Percentiles rank a stretch among this genome's conserved stretches.
phyloP scores from a whole-genome alignment of 2,329 filamentous ascomycete species.

The Aschersonia sp. region DNA sequence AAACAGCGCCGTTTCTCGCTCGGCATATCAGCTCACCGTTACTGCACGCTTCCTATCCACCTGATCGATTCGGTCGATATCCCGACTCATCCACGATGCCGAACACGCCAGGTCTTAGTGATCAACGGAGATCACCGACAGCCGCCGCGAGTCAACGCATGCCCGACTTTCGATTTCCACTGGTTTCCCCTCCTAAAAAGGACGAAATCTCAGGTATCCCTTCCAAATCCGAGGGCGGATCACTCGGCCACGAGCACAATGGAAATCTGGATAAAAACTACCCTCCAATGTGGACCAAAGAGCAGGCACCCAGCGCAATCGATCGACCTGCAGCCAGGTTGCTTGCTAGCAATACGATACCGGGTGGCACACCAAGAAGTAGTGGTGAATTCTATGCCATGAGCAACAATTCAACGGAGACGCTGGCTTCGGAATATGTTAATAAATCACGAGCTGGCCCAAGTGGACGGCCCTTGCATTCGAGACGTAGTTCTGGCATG shows the following conservation, averaged over 20 bases:
- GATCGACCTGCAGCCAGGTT: constrained; percentile 51
- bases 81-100: constrained; percentile 28
- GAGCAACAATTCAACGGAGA: constrained; percentile 92
- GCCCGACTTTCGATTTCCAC: constrained; percentile 42
- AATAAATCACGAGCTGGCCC: constrained; percentile 28
- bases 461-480: constrained; percentile 25
- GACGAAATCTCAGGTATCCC: constrained; percentile 14
- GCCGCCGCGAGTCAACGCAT: constrained; percentile 14
- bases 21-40: constrained; percentile 34
- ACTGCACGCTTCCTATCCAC: constrained; percentile 40
- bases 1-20: constrained; percentile 20
- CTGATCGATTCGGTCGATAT: constrained; percentile 28
- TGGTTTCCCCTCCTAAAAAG: constrained; percentile 21
- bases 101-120: constrained; percentile 25
- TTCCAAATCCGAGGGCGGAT: constrained; percentile 19
- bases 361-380: constrained; percentile 65
- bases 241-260: constrained; percentile 22
- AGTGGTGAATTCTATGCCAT: constrained; percentile 91
- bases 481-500: constrained; percentile 31
- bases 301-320: constrained; percentile 32
- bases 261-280: constrained; percentile 18
- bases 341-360: constrained; percentile 62
- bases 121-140: constrained; percentile 23
- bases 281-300: constrained; percentile 25
- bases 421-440: constrained; percentile 77